Conservation (phyloP, 495 filamentous ascomycete genomes). For the Penicillium parvum region DNA sequence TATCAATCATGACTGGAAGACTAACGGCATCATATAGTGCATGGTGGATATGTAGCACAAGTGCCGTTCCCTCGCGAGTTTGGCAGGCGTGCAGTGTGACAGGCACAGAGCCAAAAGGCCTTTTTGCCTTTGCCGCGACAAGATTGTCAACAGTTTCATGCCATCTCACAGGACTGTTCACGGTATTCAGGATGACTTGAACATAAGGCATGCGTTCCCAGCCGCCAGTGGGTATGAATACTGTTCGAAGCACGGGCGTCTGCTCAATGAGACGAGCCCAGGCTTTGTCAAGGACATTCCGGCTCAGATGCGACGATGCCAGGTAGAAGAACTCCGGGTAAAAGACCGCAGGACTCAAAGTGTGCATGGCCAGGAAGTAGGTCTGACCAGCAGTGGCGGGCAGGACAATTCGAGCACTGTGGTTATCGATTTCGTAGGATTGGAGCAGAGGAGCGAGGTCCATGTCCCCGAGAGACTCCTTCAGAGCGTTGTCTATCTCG, state of each 20-base stretch:
- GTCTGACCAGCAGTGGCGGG: conserved; percentile 31
- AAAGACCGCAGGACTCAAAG: conserved; percentile 24
- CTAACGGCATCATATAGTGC: conserved; percentile 36
- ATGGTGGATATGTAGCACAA: conserved; percentile 35
- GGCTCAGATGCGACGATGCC: conserved; percentile 11
- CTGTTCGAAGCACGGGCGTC: conserved; percentile 28
- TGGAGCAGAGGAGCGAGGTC: conserved; percentile 16
- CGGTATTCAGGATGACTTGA: conserved; percentile 22
- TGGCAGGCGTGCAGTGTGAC: conserved; percentile 26
- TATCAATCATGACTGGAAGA: conserved; percentile 25
- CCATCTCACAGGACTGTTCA: conserved; percentile 23
- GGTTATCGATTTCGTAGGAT: conserved; percentile 15
- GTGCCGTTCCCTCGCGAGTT: conserved; percentile 14
- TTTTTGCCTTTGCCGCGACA: conserved; percentile 3
- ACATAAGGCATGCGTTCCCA: conserved; percentile 15
- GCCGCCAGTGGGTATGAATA: conserved; percentile 24
- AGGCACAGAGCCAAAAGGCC: conserved; percentile 17
- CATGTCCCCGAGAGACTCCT: conserved; percentile 13
- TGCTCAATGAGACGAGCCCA: conserved; percentile 21
- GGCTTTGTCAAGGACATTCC: conserved; percentile 17
- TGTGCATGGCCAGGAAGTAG: conserved; percentile 33
- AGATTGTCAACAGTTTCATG: conserved; percentile 11
- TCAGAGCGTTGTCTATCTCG: conserved; percentile 13
- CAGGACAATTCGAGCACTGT: conserved; percentile 14
- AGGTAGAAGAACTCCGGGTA: conserved; percentile 31